Percentiles rank a stretch among this genome's conserved stretches.
Conservation (phyloP, 2,329 filamentous ascomycete genomes). For the Aspergillus eucalypticola region DNA sequence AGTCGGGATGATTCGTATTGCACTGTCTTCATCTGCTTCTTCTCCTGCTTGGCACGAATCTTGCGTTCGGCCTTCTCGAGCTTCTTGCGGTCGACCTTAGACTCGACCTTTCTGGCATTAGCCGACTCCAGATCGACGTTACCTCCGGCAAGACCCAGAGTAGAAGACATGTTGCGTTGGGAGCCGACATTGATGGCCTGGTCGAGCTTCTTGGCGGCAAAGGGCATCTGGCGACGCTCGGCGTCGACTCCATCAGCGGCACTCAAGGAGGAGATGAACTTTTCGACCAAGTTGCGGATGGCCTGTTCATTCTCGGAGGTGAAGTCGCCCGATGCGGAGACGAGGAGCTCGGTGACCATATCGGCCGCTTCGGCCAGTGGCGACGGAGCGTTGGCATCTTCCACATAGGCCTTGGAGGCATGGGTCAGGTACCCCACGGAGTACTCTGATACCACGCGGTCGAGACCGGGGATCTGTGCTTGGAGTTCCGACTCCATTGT, state of each 20-base stretch:
- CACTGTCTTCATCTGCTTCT: slow-evolving; percentile 97
- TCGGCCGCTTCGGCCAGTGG: slow-evolving; percentile 82
- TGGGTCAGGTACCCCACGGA: slow-evolving; percentile 92
- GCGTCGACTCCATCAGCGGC: slow-evolving; percentile 68
- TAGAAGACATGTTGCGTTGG: slow-evolving; percentile 94
- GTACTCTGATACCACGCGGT: slow-evolving; percentile 87
- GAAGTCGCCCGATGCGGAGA: slow-evolving; percentile 88
- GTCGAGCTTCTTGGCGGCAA: slow-evolving; percentile 80
- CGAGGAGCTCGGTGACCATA: slow-evolving; percentile 80
- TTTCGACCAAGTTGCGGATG: slow-evolving; percentile 80
- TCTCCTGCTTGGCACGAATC: slow-evolving; percentile 96
- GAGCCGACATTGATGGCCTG: slow-evolving; percentile 93
- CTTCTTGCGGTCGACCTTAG: slow-evolving; percentile 97
- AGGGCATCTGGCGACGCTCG: slow-evolving; percentile 68
- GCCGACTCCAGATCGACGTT: slow-evolving; percentile 91
- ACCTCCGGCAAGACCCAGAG: slow-evolving; percentile 79
- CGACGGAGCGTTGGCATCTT: slow-evolving; percentile 68
- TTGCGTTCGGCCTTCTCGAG: slow-evolving; percentile 97
- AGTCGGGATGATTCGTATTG: slow-evolving; percentile 94
- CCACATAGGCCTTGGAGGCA: slow-evolving; percentile 79
- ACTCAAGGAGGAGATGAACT: slow-evolving; percentile 82
- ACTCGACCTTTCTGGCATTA: slow-evolving; percentile 91
- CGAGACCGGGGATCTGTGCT: slow-evolving; percentile 79
- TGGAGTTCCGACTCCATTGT: slow-evolving; percentile 86
- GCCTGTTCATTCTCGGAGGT: slow-evolving; percentile 70